Conservation (phyloP, 352 stramenopile genomes). For the Phytopythium montanum region DNA sequence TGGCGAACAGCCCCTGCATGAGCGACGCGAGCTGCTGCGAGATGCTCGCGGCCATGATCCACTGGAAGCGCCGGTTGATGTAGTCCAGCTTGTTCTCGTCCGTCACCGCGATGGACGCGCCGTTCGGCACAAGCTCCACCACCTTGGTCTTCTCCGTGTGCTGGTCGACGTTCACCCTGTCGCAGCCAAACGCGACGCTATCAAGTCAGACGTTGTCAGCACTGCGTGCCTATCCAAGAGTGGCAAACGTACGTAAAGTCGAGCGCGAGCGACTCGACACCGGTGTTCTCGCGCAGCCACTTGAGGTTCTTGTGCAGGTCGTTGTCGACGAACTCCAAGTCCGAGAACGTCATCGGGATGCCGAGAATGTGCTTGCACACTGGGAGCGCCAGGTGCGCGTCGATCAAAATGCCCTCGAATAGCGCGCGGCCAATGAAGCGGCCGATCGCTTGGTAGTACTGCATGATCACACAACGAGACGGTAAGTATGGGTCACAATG, state of each 20-base stretch:
- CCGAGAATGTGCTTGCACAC: constrained; percentile 90
- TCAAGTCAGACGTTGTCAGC: constrained; percentile 2
- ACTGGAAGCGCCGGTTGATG: constrained; percentile 91
- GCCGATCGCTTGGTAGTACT: constrained; percentile 88
- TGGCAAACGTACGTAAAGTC: constrained; percentile 70
- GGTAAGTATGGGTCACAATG: constrained; percentile 5
- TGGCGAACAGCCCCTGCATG: constrained; percentile 95
- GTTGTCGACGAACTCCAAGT: constrained; percentile 89
- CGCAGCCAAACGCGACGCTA: constrained; percentile 7
- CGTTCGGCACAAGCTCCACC: constrained; percentile 95
- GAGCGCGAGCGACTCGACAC: constrained; percentile 72
- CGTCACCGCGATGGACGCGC: constrained; percentile 93
- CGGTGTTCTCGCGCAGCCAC: constrained; percentile 77
- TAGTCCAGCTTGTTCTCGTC: constrained; percentile 98
- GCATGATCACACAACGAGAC: constrained; percentile 5
- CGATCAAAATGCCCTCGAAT: constrained; percentile 86
- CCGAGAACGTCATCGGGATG: constrained; percentile 87
- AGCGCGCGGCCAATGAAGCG: constrained; percentile 85
- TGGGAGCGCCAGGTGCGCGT: constrained; percentile 78
- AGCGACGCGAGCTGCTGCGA: constrained; percentile 91
- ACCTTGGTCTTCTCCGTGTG: constrained; percentile 73
- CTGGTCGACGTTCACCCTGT: constrained; percentile 71
- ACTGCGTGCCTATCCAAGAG: too few species aligned
- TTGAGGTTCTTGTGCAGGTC: constrained; percentile 86
- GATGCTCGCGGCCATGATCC: constrained; percentile 77